phyloP scores from a whole-genome alignment of 2,329 filamentous ascomycete genomes.

The Purpureocillium takamizusanense region DNA sequence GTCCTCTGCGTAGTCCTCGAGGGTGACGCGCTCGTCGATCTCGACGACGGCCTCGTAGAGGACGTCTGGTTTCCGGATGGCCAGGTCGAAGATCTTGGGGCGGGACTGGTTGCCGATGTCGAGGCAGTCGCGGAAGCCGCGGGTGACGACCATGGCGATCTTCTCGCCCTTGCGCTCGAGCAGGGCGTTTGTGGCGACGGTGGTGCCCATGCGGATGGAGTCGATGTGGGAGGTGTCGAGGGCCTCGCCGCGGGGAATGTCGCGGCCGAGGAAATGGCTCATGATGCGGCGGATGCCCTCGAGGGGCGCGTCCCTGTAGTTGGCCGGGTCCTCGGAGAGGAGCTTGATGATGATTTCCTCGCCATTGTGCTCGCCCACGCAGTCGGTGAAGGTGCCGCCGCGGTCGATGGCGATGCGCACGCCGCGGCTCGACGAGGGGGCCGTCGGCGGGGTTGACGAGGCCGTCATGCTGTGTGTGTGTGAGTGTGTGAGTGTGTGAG shows the following conservation, averaged over 20 bases:
- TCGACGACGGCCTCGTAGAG: slow-evolving; percentile 63
- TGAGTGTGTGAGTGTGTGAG: too few relatives aligned
- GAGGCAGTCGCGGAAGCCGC: slow-evolving; percentile 63
- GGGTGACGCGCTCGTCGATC: slow-evolving; percentile 64
- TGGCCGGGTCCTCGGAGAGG: slow-evolving; percentile 60
- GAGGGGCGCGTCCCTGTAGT: slow-evolving; percentile 65
- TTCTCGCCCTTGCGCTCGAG: slow-evolving; percentile 65
- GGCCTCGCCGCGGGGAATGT: slow-evolving; percentile 22
- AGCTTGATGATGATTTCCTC: slow-evolving; percentile 65
- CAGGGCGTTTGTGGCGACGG: slow-evolving; percentile 70
- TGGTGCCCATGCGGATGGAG: slow-evolving; percentile 74
- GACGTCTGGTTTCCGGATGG: slow-evolving; percentile 58
- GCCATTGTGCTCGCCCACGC: slow-evolving; percentile 54
- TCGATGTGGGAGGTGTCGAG: slow-evolving; percentile 34
- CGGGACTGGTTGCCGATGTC: slow-evolving; percentile 66
- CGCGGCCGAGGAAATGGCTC: slow-evolving; percentile 20
- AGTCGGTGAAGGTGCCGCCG: slow-evolving; percentile 56
- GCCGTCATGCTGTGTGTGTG: neutral
- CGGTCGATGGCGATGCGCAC: slow-evolving; percentile 25
- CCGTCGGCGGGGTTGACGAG: neutral
- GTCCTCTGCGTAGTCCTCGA: slow-evolving; percentile 67
- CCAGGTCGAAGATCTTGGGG: slow-evolving; percentile 65
- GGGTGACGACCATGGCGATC: slow-evolving; percentile 62
- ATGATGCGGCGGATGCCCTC: slow-evolving; percentile 55
- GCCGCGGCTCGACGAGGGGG: neutral